These are phyloP conservation scores for Phaeolepiota aurea DNA, from an alignment of 768 basidiomycete species.

Conservation along the genomic window DNA sequence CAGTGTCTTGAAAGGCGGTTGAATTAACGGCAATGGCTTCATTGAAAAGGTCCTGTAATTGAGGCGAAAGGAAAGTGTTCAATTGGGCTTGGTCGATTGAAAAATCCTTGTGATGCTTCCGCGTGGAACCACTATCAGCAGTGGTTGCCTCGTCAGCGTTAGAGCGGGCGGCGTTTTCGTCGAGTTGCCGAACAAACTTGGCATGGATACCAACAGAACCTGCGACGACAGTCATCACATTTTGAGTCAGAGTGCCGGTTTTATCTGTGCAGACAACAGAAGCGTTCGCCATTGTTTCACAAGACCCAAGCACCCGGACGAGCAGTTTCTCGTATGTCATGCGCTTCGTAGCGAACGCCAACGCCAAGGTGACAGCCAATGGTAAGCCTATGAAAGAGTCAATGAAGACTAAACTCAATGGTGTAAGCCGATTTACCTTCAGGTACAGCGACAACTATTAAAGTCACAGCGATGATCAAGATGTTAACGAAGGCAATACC, in stretches of 20 bases:
- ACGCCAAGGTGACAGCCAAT: slow-evolving; percentile 89
- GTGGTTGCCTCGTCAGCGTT: slow-evolving; percentile 55
- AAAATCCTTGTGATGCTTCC: slow-evolving; percentile 64
- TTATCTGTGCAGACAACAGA: slow-evolving; percentile 95
- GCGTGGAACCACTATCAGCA: slow-evolving; percentile 16
- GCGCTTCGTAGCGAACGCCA: slow-evolving; percentile 96
- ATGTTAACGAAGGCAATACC: slow-evolving; percentile 90
- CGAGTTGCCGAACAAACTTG: slow-evolving; percentile 81
- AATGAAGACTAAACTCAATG: background rate
- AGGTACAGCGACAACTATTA: slow-evolving; percentile 45
- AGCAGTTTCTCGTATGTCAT: slow-evolving; percentile 95
- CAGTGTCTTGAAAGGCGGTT: slow-evolving; percentile 84
- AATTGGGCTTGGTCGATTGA: slow-evolving; percentile 76
- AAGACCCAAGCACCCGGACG: slow-evolving; percentile 91
- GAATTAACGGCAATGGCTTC: slow-evolving; percentile 86
- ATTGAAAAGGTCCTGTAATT: slow-evolving; percentile 65
- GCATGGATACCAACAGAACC: slow-evolving; percentile 91
- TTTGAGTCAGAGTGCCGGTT: slow-evolving; percentile 94
- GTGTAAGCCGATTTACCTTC: slow-evolving; percentile 24
- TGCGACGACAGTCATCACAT: slow-evolving; percentile 93
- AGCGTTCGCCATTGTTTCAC: slow-evolving; percentile 98
- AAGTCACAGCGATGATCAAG: slow-evolving; percentile 88
- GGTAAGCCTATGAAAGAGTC: slow-evolving; percentile 60
- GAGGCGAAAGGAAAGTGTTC: slow-evolving; percentile 50
- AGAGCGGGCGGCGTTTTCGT: slow-evolving; percentile 61